Conservation (phyloP, 306 rosid species). For the Quercus mongolica region DNA sequence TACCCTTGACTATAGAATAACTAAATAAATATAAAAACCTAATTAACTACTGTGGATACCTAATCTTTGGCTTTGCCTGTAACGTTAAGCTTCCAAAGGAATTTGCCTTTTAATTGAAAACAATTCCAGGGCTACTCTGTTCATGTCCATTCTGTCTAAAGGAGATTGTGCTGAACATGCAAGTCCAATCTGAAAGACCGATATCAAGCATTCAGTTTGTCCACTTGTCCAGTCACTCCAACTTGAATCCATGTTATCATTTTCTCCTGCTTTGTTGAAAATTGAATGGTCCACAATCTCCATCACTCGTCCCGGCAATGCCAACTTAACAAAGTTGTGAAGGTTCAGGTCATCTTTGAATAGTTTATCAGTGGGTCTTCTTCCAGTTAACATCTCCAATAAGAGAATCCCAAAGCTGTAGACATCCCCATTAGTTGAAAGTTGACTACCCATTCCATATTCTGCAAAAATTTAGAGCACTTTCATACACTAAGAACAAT, state of each 20-base stretch:
- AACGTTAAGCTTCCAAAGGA: neutral
- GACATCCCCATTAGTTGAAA: conserved; percentile 1
- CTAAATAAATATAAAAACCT: too few species aligned
- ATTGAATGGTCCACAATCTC: neutral
- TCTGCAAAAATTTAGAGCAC: neutral
- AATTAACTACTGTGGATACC: too few species aligned
- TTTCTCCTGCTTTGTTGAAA: neutral
- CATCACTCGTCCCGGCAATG: neutral
- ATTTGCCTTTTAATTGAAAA: neutral
- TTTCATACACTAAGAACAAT: neutral
- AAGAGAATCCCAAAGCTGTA: conserved; percentile 14
- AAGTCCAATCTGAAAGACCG: neutral
- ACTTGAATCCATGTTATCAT: neutral
- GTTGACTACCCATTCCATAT: conserved; percentile 7
- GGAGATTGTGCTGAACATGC: neutral
- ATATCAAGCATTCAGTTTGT: neutral
- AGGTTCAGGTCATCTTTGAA: neutral
- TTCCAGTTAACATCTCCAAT: conserved; percentile 5
- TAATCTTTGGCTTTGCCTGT: too few species aligned
- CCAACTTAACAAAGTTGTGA: neutral
- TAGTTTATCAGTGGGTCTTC: neutral
- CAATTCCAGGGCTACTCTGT: neutral
- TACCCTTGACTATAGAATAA: too few species aligned
- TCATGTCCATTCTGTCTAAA: neutral
- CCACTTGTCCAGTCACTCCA: neutral